A percentile compares a stretch with the other conserved stretches of the same genome.
Conservation (phyloP, 805 yeast species). For the Metschnikowia cerradonensis region DNA sequence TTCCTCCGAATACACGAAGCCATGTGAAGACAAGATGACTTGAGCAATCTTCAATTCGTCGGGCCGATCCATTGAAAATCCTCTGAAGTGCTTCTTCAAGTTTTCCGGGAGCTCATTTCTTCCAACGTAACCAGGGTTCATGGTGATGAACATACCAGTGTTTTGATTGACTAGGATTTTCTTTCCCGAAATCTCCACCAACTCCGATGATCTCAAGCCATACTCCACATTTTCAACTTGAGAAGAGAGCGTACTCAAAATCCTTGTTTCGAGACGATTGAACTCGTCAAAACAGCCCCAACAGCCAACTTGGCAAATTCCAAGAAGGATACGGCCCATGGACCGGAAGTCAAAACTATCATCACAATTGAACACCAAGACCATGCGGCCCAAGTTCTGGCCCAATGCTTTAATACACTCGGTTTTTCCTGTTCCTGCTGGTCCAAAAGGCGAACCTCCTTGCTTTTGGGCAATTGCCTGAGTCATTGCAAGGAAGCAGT, state of each 20-base stretch:
- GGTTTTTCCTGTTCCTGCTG: conserved; percentile 97
- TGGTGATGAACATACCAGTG: conserved; percentile 79
- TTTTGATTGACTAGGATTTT: conserved; percentile 37
- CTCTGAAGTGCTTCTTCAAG: conserved; percentile 70
- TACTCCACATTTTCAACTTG: conserved; percentile 69
- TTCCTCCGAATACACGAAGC: conserved; percentile 48
- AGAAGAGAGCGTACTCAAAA: conserved; percentile 80
- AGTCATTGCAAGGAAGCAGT: conserved; percentile 63
- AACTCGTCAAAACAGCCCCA: conserved; percentile 98
- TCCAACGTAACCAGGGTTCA: conserved; percentile 88
- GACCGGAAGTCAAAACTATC: conserved; percentile 80
- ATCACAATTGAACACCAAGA: conserved; percentile 86
- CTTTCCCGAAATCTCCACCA: conserved; percentile 42
- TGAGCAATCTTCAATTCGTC: conserved; percentile 66
- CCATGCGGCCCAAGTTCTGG: conserved; percentile 72
- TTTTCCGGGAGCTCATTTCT: conserved; percentile 83
- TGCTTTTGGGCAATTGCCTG: conserved; percentile 67
- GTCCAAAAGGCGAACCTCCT: conserved; percentile 94
- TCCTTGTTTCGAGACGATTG: conserved; percentile 67
- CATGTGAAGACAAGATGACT: conserved; percentile 68
- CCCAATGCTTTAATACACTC: conserved; percentile 87
- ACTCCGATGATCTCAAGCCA: conserved; percentile 36
- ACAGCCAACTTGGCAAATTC: conserved; percentile 77
- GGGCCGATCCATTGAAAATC: conserved; percentile 69
- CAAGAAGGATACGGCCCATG: conserved; percentile 71